Percentiles rank a stretch among this genome's conserved stretches.
Evolutionary conservation across 768 basidiomycete species (phyloP).

Genomic region (Tricholoma furcatifolium): DNA sequence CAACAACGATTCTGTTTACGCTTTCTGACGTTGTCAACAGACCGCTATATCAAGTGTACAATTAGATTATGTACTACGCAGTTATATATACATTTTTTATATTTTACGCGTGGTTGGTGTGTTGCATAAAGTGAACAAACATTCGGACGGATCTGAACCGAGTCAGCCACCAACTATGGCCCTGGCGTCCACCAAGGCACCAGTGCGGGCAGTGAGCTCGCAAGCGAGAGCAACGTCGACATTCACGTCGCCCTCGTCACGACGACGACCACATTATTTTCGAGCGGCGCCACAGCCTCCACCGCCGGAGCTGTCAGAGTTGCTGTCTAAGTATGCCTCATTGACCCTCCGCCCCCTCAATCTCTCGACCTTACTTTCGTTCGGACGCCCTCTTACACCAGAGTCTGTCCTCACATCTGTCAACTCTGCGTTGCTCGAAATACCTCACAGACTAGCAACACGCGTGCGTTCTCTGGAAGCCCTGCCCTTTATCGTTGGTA

Average conservation of each 20-base stretch:
- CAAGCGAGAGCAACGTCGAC: slow-evolving; percentile 6
- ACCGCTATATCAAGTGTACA: slow-evolving; percentile 92
- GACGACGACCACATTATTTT: slow-evolving; percentile 18
- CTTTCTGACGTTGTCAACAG: slow-evolving; percentile 34
- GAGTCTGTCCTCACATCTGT: slow-evolving; percentile 76
- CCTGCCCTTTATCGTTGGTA: slow-evolving; percentile 86
- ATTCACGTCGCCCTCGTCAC: slow-evolving; percentile 1
- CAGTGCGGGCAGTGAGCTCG: slow-evolving; percentile 7
- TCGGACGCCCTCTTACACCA: slow-evolving; percentile 69
- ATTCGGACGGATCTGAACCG: slow-evolving; percentile 14
- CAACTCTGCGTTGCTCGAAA: slow-evolving; percentile 69
- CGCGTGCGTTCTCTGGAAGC: slow-evolving; percentile 73
- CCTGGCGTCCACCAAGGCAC: background rate
- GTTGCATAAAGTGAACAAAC: background rate
- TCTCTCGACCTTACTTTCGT: slow-evolving; percentile 70
- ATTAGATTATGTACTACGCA: slow-evolving; percentile 47
- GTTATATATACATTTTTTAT: slow-evolving; percentile 10
- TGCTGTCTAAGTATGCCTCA: slow-evolving; percentile 62
- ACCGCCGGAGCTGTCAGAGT: slow-evolving; percentile 51
- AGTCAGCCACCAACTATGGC: slow-evolving; percentile 4
- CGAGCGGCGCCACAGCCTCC: slow-evolving; percentile 48
- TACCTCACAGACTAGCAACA: slow-evolving; percentile 73
- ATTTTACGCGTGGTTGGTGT: background rate
- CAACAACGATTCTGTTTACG: slow-evolving; percentile 2
- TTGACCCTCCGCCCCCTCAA: slow-evolving; percentile 65